These are phyloP conservation scores for Clonostachys chloroleuca DNA, from an alignment of 2,329 filamentous ascomycete genomes.

Conservation along the genomic window DNA sequence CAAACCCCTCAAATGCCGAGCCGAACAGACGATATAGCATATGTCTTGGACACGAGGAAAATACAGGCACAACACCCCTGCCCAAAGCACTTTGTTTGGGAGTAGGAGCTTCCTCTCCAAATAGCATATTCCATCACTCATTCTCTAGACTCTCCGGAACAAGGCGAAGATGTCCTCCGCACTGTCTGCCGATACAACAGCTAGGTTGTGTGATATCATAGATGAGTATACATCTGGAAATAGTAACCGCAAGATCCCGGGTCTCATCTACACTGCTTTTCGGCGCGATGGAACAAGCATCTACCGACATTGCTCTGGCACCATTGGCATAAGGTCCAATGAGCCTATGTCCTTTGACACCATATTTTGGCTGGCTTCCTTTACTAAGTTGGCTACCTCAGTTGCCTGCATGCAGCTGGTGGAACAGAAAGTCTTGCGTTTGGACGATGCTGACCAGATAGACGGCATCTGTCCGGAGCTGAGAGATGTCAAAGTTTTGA, in stretches of 20 bases:
- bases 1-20: too few relatives aligned
- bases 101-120: too few relatives aligned
- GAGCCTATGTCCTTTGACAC: conserved; percentile 45
- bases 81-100: too few relatives aligned
- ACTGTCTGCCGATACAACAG: too few relatives aligned
- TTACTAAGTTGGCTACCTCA: conserved; percentile 54
- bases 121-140: too few relatives aligned
- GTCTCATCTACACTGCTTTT: conserved; percentile 25
- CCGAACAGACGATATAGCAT: too few relatives aligned
- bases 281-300: conserved; percentile 28
- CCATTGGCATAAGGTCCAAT: conserved; percentile 29
- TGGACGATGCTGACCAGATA: conserved; percentile 42
- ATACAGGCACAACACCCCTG: too few relatives aligned
- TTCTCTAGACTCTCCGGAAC: too few relatives aligned
- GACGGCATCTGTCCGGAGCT: conserved; percentile 46
- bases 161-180: too few relatives aligned
- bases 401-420: conserved; percentile 54
- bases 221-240: neutral
- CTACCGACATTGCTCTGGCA: conserved; percentile 43
- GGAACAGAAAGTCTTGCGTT: conserved; percentile 38
- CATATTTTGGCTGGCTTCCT: conserved; percentile 43
- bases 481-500: conserved; percentile 37
- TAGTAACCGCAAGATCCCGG: neutral
- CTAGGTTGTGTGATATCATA: neutral
- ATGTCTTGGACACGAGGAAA: too few relatives aligned